phyloP scores from a whole-genome alignment of 306 rosid species.

The Prunus armeniaca region DNA sequence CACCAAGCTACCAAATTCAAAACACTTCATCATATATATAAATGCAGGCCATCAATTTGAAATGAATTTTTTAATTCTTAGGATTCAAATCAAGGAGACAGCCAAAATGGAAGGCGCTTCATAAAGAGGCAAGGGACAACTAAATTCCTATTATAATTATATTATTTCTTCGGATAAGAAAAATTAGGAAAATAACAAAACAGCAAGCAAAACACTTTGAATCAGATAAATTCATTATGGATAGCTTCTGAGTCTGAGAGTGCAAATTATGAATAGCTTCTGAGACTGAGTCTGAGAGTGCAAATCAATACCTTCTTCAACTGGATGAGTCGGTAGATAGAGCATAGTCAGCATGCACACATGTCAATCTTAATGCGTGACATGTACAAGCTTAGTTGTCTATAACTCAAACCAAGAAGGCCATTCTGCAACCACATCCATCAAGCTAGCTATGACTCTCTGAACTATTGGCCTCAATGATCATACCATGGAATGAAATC shows the following conservation, averaged over 20 bases:
- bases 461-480: neutral
- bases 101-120: neutral
- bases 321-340: too few relatives aligned
- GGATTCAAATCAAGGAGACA: neutral
- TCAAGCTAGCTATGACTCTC: neutral
- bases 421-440: too few relatives aligned
- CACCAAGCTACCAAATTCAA: neutral
- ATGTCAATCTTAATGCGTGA: too few relatives aligned
- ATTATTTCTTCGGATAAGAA: neutral
- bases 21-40: too few relatives aligned
- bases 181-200: neutral
- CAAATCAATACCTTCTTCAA: too few relatives aligned
- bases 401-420: too few relatives aligned
- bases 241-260: too few relatives aligned
- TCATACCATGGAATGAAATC: neutral
- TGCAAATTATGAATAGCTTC: too few relatives aligned
- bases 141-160: neutral
- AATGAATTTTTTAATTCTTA: too few relatives aligned
- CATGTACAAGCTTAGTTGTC: neutral
- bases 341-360: too few relatives aligned
- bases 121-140: neutral
- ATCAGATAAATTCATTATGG: neutral
- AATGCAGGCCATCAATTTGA: too few relatives aligned
- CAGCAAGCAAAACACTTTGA: neutral
- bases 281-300: too few relatives aligned